These are phyloP conservation scores for Ganoderma sp. DNA, from an alignment of 1,284 basidiomycete genomes.

Conservation along the genomic window DNA sequence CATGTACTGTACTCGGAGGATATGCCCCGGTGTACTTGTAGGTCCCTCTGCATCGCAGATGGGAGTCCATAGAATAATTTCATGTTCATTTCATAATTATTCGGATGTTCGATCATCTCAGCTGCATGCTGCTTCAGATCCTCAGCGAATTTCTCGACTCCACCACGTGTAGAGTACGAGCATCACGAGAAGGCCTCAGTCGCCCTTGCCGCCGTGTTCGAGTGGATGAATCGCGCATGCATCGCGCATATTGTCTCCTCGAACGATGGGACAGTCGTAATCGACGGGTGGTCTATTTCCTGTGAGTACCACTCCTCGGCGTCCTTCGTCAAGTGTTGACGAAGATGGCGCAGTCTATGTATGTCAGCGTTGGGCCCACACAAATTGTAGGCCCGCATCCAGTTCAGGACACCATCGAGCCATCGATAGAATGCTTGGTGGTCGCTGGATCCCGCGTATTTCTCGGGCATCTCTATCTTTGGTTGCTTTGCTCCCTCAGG, in stretches of 20 bases:
- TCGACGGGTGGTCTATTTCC: neutral
- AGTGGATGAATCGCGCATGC: slow-evolving; percentile 14
- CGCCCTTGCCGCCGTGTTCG: slow-evolving; percentile 9
- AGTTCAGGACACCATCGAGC: slow-evolving; percentile 3
- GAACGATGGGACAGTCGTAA: neutral
- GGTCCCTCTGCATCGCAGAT: neutral
- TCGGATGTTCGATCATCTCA: slow-evolving; percentile 11
- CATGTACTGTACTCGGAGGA: slow-evolving; percentile 1
- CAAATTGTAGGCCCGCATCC: slow-evolving; percentile 13
- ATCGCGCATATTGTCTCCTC: slow-evolving; percentile 13
- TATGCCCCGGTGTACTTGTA: slow-evolving; percentile 3
- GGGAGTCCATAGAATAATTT: slow-evolving; percentile 8
- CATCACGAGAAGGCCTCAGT: slow-evolving; percentile 3
- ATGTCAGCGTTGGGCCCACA: slow-evolving; percentile 6
- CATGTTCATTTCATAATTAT: neutral
- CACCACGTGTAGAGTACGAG: neutral
- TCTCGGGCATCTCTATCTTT: slow-evolving; percentile 7
- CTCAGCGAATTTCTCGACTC: slow-evolving; percentile 1
- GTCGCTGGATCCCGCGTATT: neutral
- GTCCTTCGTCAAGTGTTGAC: neutral
- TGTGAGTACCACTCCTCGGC: slow-evolving; percentile 4
- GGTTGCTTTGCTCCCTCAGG: slow-evolving; percentile 11
- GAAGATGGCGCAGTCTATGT: neutral
- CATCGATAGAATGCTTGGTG: neutral
- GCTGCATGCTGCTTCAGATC: neutral